Conservation (phyloP, 495 filamentous ascomycete genomes). For the Aspergillus sparsus region DNA sequence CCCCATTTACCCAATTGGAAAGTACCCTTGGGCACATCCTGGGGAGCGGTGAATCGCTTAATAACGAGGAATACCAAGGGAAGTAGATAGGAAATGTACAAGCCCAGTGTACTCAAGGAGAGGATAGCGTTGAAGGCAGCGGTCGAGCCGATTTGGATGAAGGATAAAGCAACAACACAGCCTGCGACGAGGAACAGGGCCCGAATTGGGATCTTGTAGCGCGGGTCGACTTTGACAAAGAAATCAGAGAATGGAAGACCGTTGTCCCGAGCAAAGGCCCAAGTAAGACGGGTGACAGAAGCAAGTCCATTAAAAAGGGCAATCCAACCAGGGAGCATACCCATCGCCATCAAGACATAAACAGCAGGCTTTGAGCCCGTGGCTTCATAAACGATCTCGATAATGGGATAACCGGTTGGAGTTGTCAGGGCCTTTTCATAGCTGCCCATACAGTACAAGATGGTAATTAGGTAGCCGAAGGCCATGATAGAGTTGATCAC, state of each 20-base stretch:
- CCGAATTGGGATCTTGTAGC: slow-evolving; percentile 48
- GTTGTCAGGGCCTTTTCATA: slow-evolving; percentile 34
- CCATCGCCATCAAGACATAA: slow-evolving; percentile 46
- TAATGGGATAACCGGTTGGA: slow-evolving; percentile 54
- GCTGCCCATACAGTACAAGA: slow-evolving; percentile 47
- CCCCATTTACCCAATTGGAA: slow-evolving; percentile 39
- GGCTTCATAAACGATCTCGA: slow-evolving; percentile 53
- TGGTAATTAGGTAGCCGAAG: slow-evolving; percentile 41
- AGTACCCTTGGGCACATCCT: slow-evolving; percentile 32
- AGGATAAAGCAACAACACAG: slow-evolving; percentile 40
- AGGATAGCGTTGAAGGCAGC: slow-evolving; percentile 53
- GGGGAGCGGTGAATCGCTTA: slow-evolving; percentile 28
- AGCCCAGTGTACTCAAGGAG: slow-evolving; percentile 46
- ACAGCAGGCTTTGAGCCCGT: slow-evolving; percentile 47
- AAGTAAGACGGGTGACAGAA: slow-evolving; percentile 54
- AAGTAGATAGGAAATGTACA: slow-evolving; percentile 55
- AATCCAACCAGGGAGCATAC: slow-evolving; percentile 40
- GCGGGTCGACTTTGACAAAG: slow-evolving; percentile 46
- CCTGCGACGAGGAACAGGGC: slow-evolving; percentile 46
- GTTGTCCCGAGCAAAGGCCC: slow-evolving; percentile 62
- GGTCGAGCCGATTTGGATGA: slow-evolving; percentile 53
- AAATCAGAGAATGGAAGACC: slow-evolving; percentile 57
- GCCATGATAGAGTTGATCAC: slow-evolving; percentile 45
- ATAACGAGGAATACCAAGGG: slow-evolving; percentile 45
- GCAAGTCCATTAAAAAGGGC: slow-evolving; percentile 52